A percentile compares a stretch with the other conserved stretches of the same genome.
phyloP scores from a whole-genome alignment of 2,329 filamentous ascomycete genomes.

The Penicillium sclerotiorum region DNA sequence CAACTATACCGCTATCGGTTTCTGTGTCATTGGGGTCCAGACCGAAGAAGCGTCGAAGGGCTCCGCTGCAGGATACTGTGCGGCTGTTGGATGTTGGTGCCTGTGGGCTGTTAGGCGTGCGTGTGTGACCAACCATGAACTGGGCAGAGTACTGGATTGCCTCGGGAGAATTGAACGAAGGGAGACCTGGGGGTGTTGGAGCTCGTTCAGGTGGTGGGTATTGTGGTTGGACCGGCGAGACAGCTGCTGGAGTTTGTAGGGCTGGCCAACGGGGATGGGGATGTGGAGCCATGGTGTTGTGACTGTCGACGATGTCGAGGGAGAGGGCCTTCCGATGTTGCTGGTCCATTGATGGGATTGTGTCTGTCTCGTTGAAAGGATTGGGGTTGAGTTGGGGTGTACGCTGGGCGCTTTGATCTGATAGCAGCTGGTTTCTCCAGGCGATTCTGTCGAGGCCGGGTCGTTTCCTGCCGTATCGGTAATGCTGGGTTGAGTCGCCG shows the following conservation, averaged over 20 bases:
- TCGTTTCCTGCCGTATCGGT: background rate
- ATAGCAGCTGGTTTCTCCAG: slow-evolving; percentile 23
- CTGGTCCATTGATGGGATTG: background rate
- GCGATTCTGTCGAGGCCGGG: slow-evolving; percentile 15
- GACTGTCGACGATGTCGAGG: slow-evolving; percentile 26
- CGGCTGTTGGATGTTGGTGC: slow-evolving; percentile 5
- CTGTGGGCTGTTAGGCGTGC: too few species aligned
- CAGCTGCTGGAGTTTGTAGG: slow-evolving; percentile 27
- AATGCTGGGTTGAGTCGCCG: slow-evolving; percentile 4
- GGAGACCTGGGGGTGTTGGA: slow-evolving; percentile 48
- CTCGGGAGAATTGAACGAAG: slow-evolving; percentile 46
- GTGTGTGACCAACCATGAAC: slow-evolving; percentile 21
- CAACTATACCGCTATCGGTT: slow-evolving; percentile 28
- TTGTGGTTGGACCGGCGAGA: slow-evolving; percentile 34
- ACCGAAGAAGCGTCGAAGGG: slow-evolving; percentile 36
- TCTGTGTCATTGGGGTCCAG: slow-evolving; percentile 19
- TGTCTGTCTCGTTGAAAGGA: background rate
- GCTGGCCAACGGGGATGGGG: slow-evolving; percentile 24
- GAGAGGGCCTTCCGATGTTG: slow-evolving; percentile 28
- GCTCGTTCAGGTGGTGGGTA: slow-evolving; percentile 42
- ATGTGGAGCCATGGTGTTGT: background rate
- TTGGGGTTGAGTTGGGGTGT: background rate
- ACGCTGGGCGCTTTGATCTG: slow-evolving; percentile 12
- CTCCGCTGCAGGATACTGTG: slow-evolving; percentile 25
- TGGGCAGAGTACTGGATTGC: slow-evolving; percentile 37